phyloP scores from a whole-genome alignment of 1,139 yeast genomes.

The Yamadazyma sp. region DNA sequence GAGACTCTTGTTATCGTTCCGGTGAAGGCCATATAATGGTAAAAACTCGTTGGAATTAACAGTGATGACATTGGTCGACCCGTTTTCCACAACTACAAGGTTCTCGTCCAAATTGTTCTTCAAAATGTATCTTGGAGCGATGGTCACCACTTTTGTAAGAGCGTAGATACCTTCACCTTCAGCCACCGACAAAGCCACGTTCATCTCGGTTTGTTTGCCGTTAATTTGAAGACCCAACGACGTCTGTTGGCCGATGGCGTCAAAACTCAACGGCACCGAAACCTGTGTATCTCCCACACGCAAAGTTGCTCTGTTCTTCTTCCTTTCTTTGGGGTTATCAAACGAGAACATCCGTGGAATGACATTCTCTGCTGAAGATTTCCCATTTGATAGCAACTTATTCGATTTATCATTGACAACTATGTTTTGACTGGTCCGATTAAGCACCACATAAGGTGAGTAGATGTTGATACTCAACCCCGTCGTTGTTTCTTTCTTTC shows the following conservation, averaged over 20 bases:
- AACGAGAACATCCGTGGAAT: slow-evolving; percentile 85
- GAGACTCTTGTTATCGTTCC: slow-evolving; percentile 51
- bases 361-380: slow-evolving; percentile 23
- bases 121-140: slow-evolving; percentile 81
- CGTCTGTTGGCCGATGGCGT: slow-evolving; percentile 81
- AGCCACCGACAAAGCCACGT: slow-evolving; percentile 69
- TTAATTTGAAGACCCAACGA: slow-evolving; percentile 63
- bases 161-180: slow-evolving; percentile 91
- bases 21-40: slow-evolving; percentile 68
- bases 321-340: slow-evolving; percentile 54
- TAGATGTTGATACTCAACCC: slow-evolving; percentile 68
- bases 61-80: slow-evolving; percentile 47
- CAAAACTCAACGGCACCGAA: slow-evolving; percentile 79
- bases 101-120: slow-evolving; percentile 60
- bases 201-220: slow-evolving; percentile 64
- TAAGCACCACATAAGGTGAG: slow-evolving; percentile 81
- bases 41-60: slow-evolving; percentile 50
- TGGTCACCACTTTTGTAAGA: slow-evolving; percentile 71
- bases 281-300: slow-evolving; percentile 71
- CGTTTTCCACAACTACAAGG: slow-evolving; percentile 68
- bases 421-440: slow-evolving; percentile 72
- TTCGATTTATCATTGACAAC: slow-evolving; percentile 58
- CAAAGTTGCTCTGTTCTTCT: slow-evolving; percentile 70
- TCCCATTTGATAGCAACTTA: slow-evolving; percentile 38
- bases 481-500: slow-evolving; percentile 38